Conservation (phyloP, 345 rosid genomes). For the thale cress (Arabidopsis thaliana) region DNA sequence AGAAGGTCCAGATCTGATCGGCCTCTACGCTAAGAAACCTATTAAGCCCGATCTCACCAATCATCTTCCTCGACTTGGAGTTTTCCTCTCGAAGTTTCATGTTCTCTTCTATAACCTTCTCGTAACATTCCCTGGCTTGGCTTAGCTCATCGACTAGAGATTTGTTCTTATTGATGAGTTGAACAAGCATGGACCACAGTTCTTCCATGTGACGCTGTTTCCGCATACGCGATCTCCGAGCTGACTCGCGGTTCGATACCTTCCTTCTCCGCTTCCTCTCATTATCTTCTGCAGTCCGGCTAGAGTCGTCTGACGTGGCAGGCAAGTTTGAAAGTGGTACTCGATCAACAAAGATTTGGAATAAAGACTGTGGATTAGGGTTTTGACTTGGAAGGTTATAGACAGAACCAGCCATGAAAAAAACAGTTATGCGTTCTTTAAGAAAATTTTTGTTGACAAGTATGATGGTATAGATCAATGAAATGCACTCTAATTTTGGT, state of each 20-base stretch:
- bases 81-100: slow-evolving; percentile 31
- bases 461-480: slow-evolving; percentile 11
- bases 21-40: neutral
- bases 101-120: slow-evolving; percentile 38
- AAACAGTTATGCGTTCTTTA: neutral
- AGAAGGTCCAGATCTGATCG: slow-evolving; percentile 18
- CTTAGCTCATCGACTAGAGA: slow-evolving; percentile 22
- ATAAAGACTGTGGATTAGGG: slow-evolving; percentile 3
- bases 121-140: slow-evolving; percentile 9
- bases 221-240: slow-evolving; percentile 41
- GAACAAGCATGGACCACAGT: slow-evolving; percentile 33
- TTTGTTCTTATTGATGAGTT: slow-evolving; percentile 34
- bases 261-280: slow-evolving; percentile 33
- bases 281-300: slow-evolving; percentile 13
- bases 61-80: slow-evolving; percentile 14
- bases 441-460: neutral
- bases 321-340: slow-evolving; percentile 10
- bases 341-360: neutral
- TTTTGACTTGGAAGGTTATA: slow-evolving; percentile 13
- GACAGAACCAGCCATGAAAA: slow-evolving; percentile 23
- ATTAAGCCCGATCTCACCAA: slow-evolving; percentile 18
- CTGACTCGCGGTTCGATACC: slow-evolving; percentile 40
- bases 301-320: slow-evolving; percentile 4
- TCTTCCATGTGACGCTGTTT: slow-evolving; percentile 27
- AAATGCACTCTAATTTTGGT: neutral